Evolutionary conservation across 148 eudicot species (phyloP).

Genomic region (Rhododendron vialii): DNA sequence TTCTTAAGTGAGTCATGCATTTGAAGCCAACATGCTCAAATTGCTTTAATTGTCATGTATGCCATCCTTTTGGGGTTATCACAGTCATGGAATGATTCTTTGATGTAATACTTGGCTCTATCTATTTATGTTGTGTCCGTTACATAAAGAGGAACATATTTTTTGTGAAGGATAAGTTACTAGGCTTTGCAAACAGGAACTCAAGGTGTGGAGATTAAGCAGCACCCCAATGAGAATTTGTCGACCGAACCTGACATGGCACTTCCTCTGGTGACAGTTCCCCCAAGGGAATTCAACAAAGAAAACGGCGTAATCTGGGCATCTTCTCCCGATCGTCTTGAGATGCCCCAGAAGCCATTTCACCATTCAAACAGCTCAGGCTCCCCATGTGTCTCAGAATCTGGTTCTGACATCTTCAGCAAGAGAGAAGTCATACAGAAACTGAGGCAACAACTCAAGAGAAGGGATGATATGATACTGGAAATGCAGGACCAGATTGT

Average conservation of each 20-base stretch:
- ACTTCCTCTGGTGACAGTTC: slow-evolving; percentile 77
- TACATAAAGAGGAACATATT: not conserved
- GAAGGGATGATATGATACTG: slow-evolving; percentile 82
- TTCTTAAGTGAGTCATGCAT: not conserved
- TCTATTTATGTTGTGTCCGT: not conserved
- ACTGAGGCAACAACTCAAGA: slow-evolving; percentile 88
- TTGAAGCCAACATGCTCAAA: not conserved
- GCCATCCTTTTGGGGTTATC: not conserved
- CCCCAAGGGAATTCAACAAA: slow-evolving; percentile 50
- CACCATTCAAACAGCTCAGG: slow-evolving; percentile 79
- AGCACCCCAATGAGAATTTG: slow-evolving; percentile 41
- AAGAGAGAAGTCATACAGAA: slow-evolving; percentile 94
- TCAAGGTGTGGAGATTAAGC: slow-evolving; percentile 51
- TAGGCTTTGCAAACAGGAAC: slow-evolving; percentile 35
- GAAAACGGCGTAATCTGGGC: slow-evolving; percentile 75
- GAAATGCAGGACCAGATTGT: slow-evolving; percentile 97
- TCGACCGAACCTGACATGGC: slow-evolving; percentile 50
- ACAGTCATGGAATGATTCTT: not conserved
- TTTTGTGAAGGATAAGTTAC: not conserved
- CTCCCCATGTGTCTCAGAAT: slow-evolving; percentile 88
- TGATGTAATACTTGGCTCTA: not conserved
- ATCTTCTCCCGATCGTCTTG: slow-evolving; percentile 81
- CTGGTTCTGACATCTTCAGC: slow-evolving; percentile 89
- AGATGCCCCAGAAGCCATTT: slow-evolving; percentile 77
- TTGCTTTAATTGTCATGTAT: not conserved